Evolutionary conservation across 2,329 filamentous ascomycete species (phyloP).

Genomic region (Dichotomopilus funicola): DNA sequence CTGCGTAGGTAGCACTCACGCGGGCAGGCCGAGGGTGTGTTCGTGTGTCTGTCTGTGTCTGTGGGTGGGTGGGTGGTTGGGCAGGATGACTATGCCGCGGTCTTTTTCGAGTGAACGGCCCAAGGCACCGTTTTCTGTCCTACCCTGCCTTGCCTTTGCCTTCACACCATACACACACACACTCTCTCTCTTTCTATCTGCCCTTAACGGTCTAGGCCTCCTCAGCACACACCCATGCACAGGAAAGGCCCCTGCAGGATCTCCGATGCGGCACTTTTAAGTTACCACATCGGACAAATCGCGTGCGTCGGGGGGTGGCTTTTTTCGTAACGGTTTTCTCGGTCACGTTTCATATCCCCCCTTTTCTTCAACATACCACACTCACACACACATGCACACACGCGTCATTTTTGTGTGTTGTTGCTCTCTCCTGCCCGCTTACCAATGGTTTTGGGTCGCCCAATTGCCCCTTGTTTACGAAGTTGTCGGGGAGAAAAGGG

Average conservation of each 20-base stretch:
- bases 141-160: neutral
- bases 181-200: neutral
- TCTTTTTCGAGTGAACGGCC: neutral
- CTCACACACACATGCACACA: neutral
- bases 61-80: too few relatives aligned
- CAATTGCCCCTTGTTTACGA: neutral
- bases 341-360: neutral
- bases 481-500: too few relatives aligned
- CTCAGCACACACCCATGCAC: neutral
- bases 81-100: neutral
- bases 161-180: neutral
- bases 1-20: too few relatives aligned
- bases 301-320: neutral
- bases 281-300: neutral
- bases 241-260: constrained; percentile 19
- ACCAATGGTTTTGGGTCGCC: neutral
- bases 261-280: constrained; percentile 13
- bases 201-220: neutral
- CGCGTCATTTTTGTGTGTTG: neutral
- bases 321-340: constrained; percentile 6
- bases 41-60: too few relatives aligned
- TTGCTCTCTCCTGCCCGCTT: neutral
- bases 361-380: neutral
- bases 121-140: constrained; percentile 9
- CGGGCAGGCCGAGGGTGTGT: too few relatives aligned